phyloP scores from a whole-genome alignment of 768 basidiomycete genomes.

The Termitomyces sp. region DNA sequence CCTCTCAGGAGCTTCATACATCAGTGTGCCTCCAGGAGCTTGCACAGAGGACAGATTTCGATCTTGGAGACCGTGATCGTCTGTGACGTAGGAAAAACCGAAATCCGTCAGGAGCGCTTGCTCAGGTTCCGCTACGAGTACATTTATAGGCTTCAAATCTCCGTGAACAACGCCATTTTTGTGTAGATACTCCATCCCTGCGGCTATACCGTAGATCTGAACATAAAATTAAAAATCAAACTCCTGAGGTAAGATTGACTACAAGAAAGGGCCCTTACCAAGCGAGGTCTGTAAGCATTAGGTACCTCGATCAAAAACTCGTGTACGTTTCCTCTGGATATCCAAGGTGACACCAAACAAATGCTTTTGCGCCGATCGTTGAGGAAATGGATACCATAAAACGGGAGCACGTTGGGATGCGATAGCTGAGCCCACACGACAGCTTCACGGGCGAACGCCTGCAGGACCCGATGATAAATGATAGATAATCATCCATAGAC shows the following conservation, averaged over 20 bases:
- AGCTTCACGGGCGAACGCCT: slow-evolving; percentile 13
- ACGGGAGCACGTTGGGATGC: slow-evolving; percentile 25
- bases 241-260: slow-evolving; percentile 5
- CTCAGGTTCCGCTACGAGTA: slow-evolving; percentile 35
- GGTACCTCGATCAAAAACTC: slow-evolving; percentile 18
- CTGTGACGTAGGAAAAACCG: slow-evolving; percentile 30
- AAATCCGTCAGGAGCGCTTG: slow-evolving; percentile 49
- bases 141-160: slow-evolving; percentile 43
- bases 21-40: background rate
- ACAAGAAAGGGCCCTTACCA: background rate
- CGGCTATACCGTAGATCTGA: slow-evolving; percentile 26
- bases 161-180: slow-evolving; percentile 34
- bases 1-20: background rate
- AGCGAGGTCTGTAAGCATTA: slow-evolving; percentile 8
- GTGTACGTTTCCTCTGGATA: slow-evolving; percentile 30
- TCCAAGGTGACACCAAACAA: slow-evolving; percentile 33
- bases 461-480: slow-evolving; percentile 14
- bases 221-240: slow-evolving; percentile 8
- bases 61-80: slow-evolving; percentile 3
- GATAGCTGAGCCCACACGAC: slow-evolving; percentile 13
- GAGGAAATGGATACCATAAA: slow-evolving; percentile 27
- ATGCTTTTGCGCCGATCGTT: slow-evolving; percentile 21
- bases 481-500: background rate
- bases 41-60: slow-evolving; percentile 1
- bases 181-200: slow-evolving; percentile 30